A percentile compares a stretch with the other conserved stretches of the same genome.
Evolutionary conservation across 2,329 filamentous ascomycete genomes (phyloP).

Genomic region (Aspergillus candidus): DNA sequence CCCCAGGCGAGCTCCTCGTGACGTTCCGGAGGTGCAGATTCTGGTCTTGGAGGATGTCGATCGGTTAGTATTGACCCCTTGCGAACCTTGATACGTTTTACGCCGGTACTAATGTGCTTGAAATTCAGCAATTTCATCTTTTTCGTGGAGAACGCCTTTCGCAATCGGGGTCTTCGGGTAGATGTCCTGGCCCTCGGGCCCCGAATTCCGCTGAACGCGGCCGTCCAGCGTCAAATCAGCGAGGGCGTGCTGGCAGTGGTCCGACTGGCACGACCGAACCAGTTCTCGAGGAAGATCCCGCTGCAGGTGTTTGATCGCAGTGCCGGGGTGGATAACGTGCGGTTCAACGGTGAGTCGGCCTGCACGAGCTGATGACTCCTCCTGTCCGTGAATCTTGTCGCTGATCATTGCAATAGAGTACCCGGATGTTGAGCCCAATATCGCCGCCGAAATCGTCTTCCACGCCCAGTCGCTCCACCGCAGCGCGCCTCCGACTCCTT

Average conservation of each 20-base stretch:
- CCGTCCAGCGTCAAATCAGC: conserved; percentile 78
- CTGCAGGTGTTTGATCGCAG: conserved; percentile 81
- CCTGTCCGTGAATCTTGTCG: not conserved
- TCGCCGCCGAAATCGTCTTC: conserved; percentile 74
- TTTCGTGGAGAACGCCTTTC: conserved; percentile 75
- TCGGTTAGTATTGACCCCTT: conserved; percentile 32
- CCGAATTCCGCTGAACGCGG: conserved; percentile 66
- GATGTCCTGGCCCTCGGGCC: conserved; percentile 76
- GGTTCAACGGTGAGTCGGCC: conserved; percentile 58
- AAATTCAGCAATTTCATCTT: conserved; percentile 63
- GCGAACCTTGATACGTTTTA: not conserved
- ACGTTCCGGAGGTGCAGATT: conserved; percentile 86
- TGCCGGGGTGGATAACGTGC: conserved; percentile 65
- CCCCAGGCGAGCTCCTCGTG: conserved; percentile 63
- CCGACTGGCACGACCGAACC: conserved; percentile 64
- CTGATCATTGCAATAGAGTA: conserved; percentile 55
- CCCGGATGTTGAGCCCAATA: conserved; percentile 67
- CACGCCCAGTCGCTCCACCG: conserved; percentile 45
- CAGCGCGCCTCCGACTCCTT: conserved; percentile 30
- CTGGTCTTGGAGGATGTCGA: conserved; percentile 73
- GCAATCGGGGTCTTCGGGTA: conserved; percentile 62
- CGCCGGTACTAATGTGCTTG: conserved; percentile 13
- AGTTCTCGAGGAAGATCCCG: conserved; percentile 66
- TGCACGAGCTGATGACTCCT: not conserved
- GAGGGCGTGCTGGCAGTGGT: conserved; percentile 85